These are phyloP conservation scores for Coemansia furcata DNA, from an alignment of 192 early-diverging fungal genomes.

Conservation along the genomic window DNA sequence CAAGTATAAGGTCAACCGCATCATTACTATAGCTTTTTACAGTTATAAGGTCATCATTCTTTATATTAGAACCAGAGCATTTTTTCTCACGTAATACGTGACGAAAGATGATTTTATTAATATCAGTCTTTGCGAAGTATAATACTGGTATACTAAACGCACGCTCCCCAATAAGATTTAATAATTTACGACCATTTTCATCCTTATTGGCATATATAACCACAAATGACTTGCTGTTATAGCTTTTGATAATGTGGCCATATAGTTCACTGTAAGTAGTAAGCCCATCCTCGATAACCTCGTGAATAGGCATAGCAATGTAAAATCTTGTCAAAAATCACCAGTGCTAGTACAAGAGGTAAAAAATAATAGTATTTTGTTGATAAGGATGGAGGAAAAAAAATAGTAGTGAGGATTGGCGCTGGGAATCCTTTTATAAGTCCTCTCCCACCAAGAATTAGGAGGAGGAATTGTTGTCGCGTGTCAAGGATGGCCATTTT, in stretches of 20 bases:
- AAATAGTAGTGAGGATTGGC: too few relatives aligned
- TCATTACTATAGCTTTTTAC: not conserved
- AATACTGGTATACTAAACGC: not conserved
- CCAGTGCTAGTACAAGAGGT: too few relatives aligned
- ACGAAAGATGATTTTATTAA: not conserved
- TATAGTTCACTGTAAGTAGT: not conserved
- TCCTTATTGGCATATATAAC: not conserved
- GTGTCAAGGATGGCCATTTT: too few relatives aligned
- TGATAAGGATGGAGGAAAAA: too few relatives aligned
- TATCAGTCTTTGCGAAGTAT: not conserved
- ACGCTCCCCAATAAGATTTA: not conserved
- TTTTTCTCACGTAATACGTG: not conserved
- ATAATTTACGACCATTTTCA: not conserved
- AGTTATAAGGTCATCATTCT: not conserved
- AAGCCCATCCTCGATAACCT: not conserved
- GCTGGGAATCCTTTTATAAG: too few relatives aligned
- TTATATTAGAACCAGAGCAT: not conserved
- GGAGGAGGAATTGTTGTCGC: too few relatives aligned
- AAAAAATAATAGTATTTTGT: too few relatives aligned
- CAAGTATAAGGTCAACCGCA: not conserved
- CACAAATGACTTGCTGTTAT: not conserved
- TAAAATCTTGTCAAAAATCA: not conserved
- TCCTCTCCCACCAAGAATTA: too few relatives aligned
- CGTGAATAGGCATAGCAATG: not conserved
- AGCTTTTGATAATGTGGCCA: not conserved